phyloP scores from a whole-genome alignment of 768 basidiomycete species.

The Agaricus sinodeliciosus region DNA sequence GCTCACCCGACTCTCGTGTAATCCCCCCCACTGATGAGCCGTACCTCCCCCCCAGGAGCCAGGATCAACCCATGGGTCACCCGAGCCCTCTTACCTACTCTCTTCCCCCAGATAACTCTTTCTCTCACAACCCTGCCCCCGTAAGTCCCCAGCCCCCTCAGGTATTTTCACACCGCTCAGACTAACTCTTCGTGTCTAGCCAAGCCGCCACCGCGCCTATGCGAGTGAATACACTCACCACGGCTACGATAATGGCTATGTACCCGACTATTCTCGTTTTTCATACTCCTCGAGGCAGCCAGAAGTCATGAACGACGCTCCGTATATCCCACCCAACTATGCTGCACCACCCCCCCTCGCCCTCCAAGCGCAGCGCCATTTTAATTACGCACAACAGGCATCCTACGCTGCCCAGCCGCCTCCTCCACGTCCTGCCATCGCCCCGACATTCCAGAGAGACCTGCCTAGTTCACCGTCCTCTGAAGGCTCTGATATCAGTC shows the following conservation, averaged over 20 bases:
- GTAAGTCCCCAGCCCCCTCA: not conserved
- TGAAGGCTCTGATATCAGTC: not conserved
- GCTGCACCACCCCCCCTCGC: not conserved
- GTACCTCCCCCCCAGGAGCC: constrained; percentile 4
- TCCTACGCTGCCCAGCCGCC: not conserved
- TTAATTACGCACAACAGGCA: not conserved
- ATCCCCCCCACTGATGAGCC: constrained; percentile 1
- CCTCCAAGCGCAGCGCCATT: not conserved
- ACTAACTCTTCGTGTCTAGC: not conserved
- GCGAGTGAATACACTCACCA: not conserved
- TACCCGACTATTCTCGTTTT: not conserved
- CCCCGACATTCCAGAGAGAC: not conserved
- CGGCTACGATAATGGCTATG: not conserved
- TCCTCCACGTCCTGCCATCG: not conserved
- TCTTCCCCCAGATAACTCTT: constrained; percentile 1
- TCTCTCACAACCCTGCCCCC: not conserved
- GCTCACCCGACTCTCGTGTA: constrained; percentile 4
- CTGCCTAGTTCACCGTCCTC: not conserved
- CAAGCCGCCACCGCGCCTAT: not conserved
- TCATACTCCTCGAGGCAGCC: not conserved
- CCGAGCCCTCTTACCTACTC: constrained; percentile 9
- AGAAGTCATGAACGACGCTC: not conserved
- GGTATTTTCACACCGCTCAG: not conserved
- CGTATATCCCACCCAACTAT: constrained; percentile 1
- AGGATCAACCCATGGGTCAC: not conserved